phyloP scores from a whole-genome alignment of 352 stramenopile genomes.

The Pythium sp. region DNA sequence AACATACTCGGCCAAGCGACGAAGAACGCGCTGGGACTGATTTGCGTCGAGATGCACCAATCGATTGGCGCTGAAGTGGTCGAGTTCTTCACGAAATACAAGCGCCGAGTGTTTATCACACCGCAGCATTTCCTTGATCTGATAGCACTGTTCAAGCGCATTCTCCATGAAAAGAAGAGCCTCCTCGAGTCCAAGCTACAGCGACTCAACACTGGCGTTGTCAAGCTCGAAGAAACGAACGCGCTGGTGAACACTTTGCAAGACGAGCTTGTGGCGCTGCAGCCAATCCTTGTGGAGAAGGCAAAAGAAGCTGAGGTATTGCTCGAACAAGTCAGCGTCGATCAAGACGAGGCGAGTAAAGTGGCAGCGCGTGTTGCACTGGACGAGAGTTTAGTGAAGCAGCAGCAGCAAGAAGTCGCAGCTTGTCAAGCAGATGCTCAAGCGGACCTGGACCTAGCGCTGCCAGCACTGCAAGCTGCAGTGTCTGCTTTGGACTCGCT shows the following conservation, averaged over 20 bases:
- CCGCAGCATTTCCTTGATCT: conserved; percentile 90
- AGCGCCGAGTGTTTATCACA: conserved; percentile 57
- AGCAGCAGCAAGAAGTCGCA: conserved; percentile 61
- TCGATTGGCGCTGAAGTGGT: conserved; percentile 21
- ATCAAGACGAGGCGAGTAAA: conserved; percentile 47
- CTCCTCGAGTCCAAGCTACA: conserved; percentile 44
- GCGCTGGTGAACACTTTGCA: conserved; percentile 55
- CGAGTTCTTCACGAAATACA: conserved; percentile 33
- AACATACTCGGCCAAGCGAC: conserved; percentile 11
- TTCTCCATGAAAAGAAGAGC: conserved; percentile 57
- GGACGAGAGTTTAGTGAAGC: conserved; percentile 62
- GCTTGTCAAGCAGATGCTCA: conserved; percentile 71
- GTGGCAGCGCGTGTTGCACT: conserved; percentile 51
- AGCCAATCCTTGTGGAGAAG: conserved; percentile 70
- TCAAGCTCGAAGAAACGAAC: conserved; percentile 78
- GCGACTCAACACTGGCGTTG: conserved; percentile 54
- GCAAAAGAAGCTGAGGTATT: conserved; percentile 58
- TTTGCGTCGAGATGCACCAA: conserved; percentile 63
- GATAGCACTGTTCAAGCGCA: conserved; percentile 81
- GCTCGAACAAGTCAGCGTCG: conserved; percentile 55
- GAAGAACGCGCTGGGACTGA: conserved; percentile 26
- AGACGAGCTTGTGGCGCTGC: conserved; percentile 80
- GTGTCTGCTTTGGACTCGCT: conserved; percentile 74
- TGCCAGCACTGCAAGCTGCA: conserved; percentile 74
- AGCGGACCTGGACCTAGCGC: conserved; percentile 61